Evolutionary conservation across 495 filamentous ascomycete species (phyloP).

Genomic region (Lophium mytilinum): DNA sequence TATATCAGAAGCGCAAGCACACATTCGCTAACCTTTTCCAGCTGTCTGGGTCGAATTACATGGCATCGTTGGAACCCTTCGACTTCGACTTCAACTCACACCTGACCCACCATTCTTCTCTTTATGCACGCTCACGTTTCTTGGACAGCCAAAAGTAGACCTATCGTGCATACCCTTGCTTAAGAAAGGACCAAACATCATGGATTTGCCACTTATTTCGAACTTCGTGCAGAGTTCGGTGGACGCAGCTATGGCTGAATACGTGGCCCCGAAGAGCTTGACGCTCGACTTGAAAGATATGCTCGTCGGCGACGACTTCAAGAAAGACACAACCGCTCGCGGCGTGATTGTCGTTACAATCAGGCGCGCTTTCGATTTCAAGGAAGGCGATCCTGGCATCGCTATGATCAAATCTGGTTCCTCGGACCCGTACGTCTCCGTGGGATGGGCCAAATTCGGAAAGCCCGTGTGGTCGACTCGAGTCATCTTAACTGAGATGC

Average conservation of each 20-base stretch:
- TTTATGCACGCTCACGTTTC: conserved; percentile 60
- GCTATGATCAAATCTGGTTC: conserved; percentile 48
- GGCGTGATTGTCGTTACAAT: conserved; percentile 60
- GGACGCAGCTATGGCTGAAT: conserved; percentile 60
- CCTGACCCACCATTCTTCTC: conserved; percentile 67
- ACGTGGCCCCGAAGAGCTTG: conserved; percentile 65
- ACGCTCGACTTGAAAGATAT: conserved; percentile 66
- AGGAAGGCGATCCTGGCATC: conserved; percentile 54
- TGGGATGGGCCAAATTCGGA: conserved; percentile 69
- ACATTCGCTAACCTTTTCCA: conserved; percentile 18
- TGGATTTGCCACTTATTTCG: conserved; percentile 62
- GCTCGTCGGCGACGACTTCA: conserved; percentile 67
- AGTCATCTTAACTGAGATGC: conserved; percentile 53
- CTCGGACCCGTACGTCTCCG: conserved; percentile 59
- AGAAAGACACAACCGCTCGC: conserved; percentile 57
- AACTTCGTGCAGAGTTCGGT: conserved; percentile 66
- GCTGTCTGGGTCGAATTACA: conserved; percentile 65
- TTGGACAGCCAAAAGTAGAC: conserved; percentile 69
- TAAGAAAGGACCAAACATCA: conserved; percentile 58
- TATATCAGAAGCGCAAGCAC: too few relatives aligned
- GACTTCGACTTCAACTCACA: conserved; percentile 57
- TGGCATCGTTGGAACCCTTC: conserved; percentile 56
- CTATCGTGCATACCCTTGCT: conserved; percentile 59
- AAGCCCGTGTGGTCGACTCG: conserved; percentile 57
- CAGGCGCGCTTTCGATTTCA: conserved; percentile 55